A percentile compares a stretch with the other conserved stretches of the same genome.
These are phyloP conservation scores for Eucalyptus brandiana DNA, from an alignment of 345 rosid species.

Conservation along the genomic window DNA sequence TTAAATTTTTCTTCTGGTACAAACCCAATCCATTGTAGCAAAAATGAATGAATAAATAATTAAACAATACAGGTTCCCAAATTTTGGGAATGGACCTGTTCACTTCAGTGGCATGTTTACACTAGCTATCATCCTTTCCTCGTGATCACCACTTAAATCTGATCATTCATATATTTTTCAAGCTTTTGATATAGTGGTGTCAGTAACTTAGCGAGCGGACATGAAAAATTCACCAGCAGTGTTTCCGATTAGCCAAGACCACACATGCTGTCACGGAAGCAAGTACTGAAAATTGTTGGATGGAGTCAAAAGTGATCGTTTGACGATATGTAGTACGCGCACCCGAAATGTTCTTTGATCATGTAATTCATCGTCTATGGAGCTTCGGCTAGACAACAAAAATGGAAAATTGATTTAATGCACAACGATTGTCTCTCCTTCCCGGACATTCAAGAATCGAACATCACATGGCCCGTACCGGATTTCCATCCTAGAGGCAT, in stretches of 20 bases:
- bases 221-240: not conserved
- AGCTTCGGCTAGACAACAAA: not conserved
- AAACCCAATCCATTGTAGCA: not conserved
- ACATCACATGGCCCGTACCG: not conserved
- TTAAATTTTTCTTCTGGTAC: rapidly evolving
- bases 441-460: not conserved
- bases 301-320: not conserved
- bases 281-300: rapidly evolving
- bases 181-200: rapidly evolving
- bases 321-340: rapidly evolving
- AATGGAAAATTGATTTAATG: not conserved
- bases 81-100: not conserved
- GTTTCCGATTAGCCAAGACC: not conserved
- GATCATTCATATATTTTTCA: too few relatives aligned
- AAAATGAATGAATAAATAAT: not conserved
- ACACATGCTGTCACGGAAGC: rapidly evolving
- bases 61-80: rapidly evolving
- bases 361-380: not conserved
- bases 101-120: not conserved
- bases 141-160: too few relatives aligned
- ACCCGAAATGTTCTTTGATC: not conserved
- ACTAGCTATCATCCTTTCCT: rapidly evolving
- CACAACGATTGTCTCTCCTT: not conserved
- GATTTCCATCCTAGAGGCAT: not conserved
- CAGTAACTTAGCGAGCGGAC: rapidly evolving